Percentiles rank a stretch among this genome's conserved stretches.
Conservation (phyloP, 257 asterid species). For the Jacaranda mimosifolia region DNA sequence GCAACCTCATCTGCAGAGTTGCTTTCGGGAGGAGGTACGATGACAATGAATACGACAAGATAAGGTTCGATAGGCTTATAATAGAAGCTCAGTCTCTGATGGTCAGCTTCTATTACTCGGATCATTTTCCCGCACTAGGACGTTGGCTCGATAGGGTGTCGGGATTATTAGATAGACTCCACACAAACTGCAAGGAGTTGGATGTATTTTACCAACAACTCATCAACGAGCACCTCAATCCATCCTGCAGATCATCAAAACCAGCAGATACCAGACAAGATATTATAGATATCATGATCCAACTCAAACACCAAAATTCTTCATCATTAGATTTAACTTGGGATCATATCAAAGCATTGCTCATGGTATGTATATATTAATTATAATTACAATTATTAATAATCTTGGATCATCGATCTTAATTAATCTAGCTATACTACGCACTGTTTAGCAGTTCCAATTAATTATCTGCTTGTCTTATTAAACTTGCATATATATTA, state of each 20-base stretch:
- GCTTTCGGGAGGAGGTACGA: conserved; percentile 53
- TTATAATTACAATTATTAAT: too few species aligned
- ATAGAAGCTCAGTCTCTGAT: conserved; percentile 48
- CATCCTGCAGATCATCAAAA: background rate
- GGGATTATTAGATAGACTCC: conserved; percentile 34
- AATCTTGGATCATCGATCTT: too few species aligned
- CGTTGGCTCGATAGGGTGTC: conserved; percentile 49
- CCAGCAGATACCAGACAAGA: conserved; percentile 23
- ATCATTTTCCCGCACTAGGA: conserved; percentile 42
- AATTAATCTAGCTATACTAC: too few species aligned
- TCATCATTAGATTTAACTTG: conserved; percentile 29
- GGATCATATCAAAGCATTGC: conserved; percentile 57
- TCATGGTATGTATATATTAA: conserved; percentile 41
- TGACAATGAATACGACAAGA: conserved; percentile 40
- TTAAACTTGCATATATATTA: too few species aligned
- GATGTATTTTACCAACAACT: conserved; percentile 48
- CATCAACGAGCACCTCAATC: conserved; percentile 47
- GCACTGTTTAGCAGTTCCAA: too few species aligned
- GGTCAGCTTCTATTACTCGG: conserved; percentile 45
- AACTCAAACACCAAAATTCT: conserved; percentile 34
- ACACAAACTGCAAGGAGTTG: conserved; percentile 34
- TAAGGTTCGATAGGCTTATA: conserved; percentile 40
- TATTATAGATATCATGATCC: conserved; percentile 50
- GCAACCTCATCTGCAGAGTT: conserved; percentile 46
- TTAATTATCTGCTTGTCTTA: too few species aligned